Base-by-base conservation (phyloP, 306 rosid genomes). In the Oemleria cerasiformis region DNA sequence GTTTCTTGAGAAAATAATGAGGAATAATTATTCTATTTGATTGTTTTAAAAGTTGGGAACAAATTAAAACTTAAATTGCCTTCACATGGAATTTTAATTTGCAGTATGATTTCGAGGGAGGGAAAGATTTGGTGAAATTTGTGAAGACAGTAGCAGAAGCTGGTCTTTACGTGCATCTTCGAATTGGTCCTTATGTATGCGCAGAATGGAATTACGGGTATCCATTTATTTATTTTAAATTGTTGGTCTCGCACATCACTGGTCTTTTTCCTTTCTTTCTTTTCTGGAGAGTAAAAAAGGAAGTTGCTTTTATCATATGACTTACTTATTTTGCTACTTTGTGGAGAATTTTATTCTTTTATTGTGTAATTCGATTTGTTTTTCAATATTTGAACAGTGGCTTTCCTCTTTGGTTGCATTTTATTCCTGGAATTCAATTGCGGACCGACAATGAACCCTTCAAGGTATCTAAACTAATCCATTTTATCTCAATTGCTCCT, bases 141-240 rank as follows among this genome's bases (percentile, higher is more conserved):
- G 84, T 94, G 78, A 94, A 91, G 81, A 56, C 84, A 43, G 96
- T 89, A 8, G 97, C 85, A 65, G 95, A 81, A 36, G 96, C 92
- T 23, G 98, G 96, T 36, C 83, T 91, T 11, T 91, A 88, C 71
- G 91, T 83, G 68, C 96, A 87, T 84, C 94, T 94, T 12, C 90
- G 98, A 67, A 91, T 94, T 74, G 98, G 98, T 62, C 98, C 98
- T 13, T 94, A 94, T 13, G 98, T 75, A 2, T 94, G 98, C 65
- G 98, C 98, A 9, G 98, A 94, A 78, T 94, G 98, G 98, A 94
- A 94, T 83, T 94, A 91, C 2, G 98, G 98, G 98, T 94, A 82
- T 74, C 36, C 36, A 34, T 23, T 23, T 45, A 19, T 40, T 14
- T 3, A 13, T 8, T 38, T 62, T 8, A 12, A 12, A 63, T 65